Conservation (phyloP, 2,329 filamentous ascomycete genomes). For the Penicillium janthinellum region DNA sequence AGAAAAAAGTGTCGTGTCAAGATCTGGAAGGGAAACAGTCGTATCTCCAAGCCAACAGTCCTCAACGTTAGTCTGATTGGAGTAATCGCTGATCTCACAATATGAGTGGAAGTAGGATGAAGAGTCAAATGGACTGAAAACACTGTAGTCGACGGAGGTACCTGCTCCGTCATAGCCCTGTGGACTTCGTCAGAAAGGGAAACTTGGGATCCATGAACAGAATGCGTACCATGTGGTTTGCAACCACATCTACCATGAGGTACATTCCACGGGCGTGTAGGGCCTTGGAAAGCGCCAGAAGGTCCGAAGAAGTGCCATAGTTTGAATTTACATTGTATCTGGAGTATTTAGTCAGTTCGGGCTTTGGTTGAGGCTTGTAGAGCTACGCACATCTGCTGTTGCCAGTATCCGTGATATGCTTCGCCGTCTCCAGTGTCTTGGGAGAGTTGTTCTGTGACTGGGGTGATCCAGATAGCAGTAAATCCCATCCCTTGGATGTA, state of each 20-base stretch:
- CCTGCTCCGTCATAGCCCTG: conserved; percentile 51
- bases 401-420: conserved; percentile 55
- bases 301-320: conserved; percentile 61
- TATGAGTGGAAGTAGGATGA: conserved; percentile 62
- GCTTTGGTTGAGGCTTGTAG: background rate
- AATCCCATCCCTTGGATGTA: conserved; percentile 54
- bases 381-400: conserved; percentile 46
- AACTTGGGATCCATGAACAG: too few relatives aligned
- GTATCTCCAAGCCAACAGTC: conserved; percentile 59
- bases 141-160: conserved; percentile 55
- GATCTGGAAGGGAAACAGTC: conserved; percentile 63
- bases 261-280: conserved; percentile 61
- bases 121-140: conserved; percentile 58
- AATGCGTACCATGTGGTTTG: conserved; percentile 23
- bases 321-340: conserved; percentile 57
- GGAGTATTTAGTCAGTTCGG: background rate
- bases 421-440: conserved; percentile 41
- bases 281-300: conserved; percentile 58
- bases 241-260: conserved; percentile 63
- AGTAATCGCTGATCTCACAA: conserved; percentile 58
- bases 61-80: conserved; percentile 48
- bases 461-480: conserved; percentile 54
- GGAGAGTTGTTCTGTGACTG: conserved; percentile 44
- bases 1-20: conserved; percentile 56
- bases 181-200: conserved; percentile 12